Evolutionary conservation across 2,329 filamentous ascomycete species (phyloP), one percentile per base, ranked within the genome.

Genomic region (Cytospora chrysosperma): DNA sequence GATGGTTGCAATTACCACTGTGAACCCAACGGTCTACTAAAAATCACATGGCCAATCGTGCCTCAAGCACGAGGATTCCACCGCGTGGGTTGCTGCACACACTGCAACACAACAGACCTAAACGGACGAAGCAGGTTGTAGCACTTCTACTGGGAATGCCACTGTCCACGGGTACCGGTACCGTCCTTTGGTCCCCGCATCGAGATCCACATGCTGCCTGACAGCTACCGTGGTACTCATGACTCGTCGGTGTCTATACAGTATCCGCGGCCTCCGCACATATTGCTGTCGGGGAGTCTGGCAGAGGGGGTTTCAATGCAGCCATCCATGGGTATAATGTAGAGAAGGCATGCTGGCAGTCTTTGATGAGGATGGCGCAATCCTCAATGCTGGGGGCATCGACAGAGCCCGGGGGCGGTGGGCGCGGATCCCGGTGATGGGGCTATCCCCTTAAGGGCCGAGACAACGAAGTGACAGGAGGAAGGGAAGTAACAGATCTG

Each of bases 61-160:
- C 43, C n/a, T 47, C 5, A n/a, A 9, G 43, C 27, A 37, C 49
- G 32, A 61, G 59, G 49, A 19, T 61, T 49, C 37, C 59, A 61
- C 54, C 59, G 59, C 59, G 34, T 61, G 40, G 57, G 15, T 40
- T 61, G 59, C 28, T n/a, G n/a, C 59, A 61, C 51, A 61, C 58
- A 32, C 58, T 24, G 50, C 50, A 43, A 54, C 26, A 32, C 37
- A 37, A 51, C n/a, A n/a, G 26, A 51, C 28, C 10, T 12, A 10
- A n/a, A 19, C 1, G n/a, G 43, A 21, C n/a, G n/a, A 24, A 24
- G n/a, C 19, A 47, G 43, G 43, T 47, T n/a, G n/a, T n/a, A n/a
- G n/a, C 43, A 47, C 4, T 8, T 24, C n/a, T 2, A 12, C 43
- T 47, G 43, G 43, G 43, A 47, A 24, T 12, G 10, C 10, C 43